A percentile compares a stretch with the other conserved stretches of the same genome.
phyloP scores from a whole-genome alignment of 768 basidiomycete genomes.

The Termitomyces titanicus region DNA sequence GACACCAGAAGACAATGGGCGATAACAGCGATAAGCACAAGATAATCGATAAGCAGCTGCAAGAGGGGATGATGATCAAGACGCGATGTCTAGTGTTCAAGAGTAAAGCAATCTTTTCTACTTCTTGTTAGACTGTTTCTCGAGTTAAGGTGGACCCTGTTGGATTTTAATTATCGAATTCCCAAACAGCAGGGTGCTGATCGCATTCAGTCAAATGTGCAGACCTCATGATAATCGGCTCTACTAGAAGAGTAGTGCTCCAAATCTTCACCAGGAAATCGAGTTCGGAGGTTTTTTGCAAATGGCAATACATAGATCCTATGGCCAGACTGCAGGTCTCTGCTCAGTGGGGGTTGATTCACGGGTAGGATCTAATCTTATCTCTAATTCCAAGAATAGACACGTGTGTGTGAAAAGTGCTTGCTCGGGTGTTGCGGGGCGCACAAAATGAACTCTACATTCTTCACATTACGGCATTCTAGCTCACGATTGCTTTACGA shows the following conservation, averaged over 20 bases:
- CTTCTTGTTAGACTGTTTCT: neutral
- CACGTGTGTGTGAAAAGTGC: conserved; percentile 7
- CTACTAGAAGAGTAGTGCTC: too few relatives aligned
- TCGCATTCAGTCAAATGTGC: too few relatives aligned
- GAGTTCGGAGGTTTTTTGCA: too few relatives aligned
- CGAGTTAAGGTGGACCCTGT: neutral
- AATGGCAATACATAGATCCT: too few relatives aligned
- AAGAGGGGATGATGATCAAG: neutral
- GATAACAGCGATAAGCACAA: neutral
- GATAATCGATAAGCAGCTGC: too few relatives aligned
- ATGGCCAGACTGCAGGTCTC: too few relatives aligned
- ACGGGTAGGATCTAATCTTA: conserved; percentile 8
- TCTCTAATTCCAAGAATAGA: conserved; percentile 1
- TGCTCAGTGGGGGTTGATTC: too few relatives aligned
- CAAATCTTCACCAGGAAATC: too few relatives aligned
- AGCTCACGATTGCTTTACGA: conserved; percentile 12
- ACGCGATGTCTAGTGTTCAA: neutral
- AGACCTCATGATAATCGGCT: too few relatives aligned
- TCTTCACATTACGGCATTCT: neutral
- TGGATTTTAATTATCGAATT: too few relatives aligned
- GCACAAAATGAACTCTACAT: neutral
- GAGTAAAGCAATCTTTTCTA: neutral
- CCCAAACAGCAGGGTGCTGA: too few relatives aligned
- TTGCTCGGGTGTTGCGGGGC: conserved; percentile 1
- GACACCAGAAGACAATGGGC: neutral